Conservation (phyloP, 495 filamentous ascomycete genomes). For the Penicillium taxi region DNA sequence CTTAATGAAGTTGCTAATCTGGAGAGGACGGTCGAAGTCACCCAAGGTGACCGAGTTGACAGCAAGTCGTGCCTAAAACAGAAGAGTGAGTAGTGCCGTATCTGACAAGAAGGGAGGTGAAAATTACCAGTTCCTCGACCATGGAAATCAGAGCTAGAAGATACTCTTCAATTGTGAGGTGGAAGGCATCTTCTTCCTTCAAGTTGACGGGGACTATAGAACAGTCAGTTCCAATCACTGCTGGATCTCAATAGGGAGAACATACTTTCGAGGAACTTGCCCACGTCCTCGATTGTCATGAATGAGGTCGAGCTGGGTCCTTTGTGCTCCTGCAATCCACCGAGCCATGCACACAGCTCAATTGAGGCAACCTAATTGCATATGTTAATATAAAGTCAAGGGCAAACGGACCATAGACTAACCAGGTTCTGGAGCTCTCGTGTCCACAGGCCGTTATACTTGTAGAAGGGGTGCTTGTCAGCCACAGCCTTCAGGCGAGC, state of each 20-base stretch:
- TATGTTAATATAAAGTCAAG: slow-evolving; percentile 3
- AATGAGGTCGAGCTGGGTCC: slow-evolving; percentile 42
- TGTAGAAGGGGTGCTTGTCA: slow-evolving; percentile 88
- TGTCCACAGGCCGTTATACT: slow-evolving; percentile 81
- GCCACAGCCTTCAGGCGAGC: slow-evolving; percentile 56
- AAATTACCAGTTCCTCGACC: slow-evolving; percentile 72
- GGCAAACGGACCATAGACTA: slow-evolving; percentile 6
- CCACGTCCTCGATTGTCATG: slow-evolving; percentile 81
- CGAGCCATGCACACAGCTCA: slow-evolving; percentile 70
- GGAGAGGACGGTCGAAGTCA: slow-evolving; percentile 72
- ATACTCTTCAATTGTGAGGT: slow-evolving; percentile 95
- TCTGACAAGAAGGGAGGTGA: neutral
- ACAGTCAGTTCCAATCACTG: slow-evolving; percentile 1
- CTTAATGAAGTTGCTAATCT: slow-evolving; percentile 89
- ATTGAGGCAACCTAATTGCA: slow-evolving; percentile 50
- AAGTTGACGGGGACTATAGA: slow-evolving; percentile 83
- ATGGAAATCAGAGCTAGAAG: slow-evolving; percentile 76
- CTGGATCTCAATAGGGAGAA: slow-evolving; percentile 1
- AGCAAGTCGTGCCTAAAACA: slow-evolving; percentile 66
- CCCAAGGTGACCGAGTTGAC: slow-evolving; percentile 93
- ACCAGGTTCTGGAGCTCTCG: slow-evolving; percentile 78
- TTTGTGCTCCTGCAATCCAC: slow-evolving; percentile 48
- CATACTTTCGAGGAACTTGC: slow-evolving; percentile 63
- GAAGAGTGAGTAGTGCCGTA: slow-evolving; percentile 2
- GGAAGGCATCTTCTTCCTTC: slow-evolving; percentile 83